These are phyloP conservation scores for Tylopilus sp. DNA, from an alignment of 1,284 basidiomycete species.

Conservation along the genomic window DNA sequence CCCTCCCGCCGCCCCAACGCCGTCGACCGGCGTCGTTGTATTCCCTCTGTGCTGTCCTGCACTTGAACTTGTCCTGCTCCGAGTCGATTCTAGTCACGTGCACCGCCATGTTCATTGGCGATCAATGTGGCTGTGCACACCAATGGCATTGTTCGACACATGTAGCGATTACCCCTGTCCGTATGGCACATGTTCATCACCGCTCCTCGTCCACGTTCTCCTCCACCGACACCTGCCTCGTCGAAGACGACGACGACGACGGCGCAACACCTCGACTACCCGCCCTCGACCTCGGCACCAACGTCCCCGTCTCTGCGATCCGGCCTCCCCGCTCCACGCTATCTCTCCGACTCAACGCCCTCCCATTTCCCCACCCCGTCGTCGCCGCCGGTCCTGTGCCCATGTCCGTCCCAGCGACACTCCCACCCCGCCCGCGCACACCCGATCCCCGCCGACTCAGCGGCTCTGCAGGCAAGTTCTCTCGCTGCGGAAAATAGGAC, in stretches of 20 bases:
- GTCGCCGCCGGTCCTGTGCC: no score
- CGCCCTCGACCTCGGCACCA: constrained; percentile 45
- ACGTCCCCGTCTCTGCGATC: constrained; percentile 62
- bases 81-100: no score
- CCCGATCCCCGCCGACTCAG: constrained; percentile 50
- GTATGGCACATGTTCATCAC: no score
- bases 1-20: neutral
- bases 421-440: constrained; percentile 41
- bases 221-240: neutral
- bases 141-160: neutral
- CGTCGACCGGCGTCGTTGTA: no score
- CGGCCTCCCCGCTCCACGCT: constrained; percentile 63
- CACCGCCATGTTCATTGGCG: no score
- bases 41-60: no score
- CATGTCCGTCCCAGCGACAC: constrained; percentile 41
- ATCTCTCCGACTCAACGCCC: constrained; percentile 47
- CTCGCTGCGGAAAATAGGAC: constrained; percentile 46
- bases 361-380: constrained; percentile 34
- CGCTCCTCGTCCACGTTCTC: constrained; percentile 1
- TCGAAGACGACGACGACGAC: no score
- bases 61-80: no score
- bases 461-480: constrained; percentile 15
- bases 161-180: neutral
- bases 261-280: constrained; percentile 44
- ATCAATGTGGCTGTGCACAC: no score